Evolutionary conservation across 768 basidiomycete genomes (phyloP), one percentile per base, ranked within the genome.

Genomic region (Leucocoprinus sp.): DNA sequence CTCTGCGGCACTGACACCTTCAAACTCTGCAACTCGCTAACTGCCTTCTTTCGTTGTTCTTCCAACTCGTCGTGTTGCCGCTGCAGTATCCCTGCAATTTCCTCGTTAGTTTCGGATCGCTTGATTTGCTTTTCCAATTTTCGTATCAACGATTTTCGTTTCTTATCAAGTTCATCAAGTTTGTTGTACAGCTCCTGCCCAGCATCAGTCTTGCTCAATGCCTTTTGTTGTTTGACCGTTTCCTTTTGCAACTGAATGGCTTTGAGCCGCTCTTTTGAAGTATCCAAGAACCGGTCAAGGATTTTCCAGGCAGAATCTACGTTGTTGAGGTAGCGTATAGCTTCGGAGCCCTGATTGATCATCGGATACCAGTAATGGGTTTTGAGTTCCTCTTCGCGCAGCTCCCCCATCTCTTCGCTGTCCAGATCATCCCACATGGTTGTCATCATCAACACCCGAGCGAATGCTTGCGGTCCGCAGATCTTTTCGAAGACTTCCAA

Each of bases 401-500:
- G 7, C 22, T 40, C 35, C 4, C 43, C 54, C 5, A 48, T 41
- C 8, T 50, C 12, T 7, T 35, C 23, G 31, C 17, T 11, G 15
- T 21, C 14, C 12, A 54, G 23, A 4, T 40, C 57, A 12, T 54
- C 57, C 47, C 50, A 49, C 45, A 49, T 51, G 5, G 55, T 68
- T 2, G 65, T 70, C 18, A 58, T 57, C 4, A 70, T 54, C 8
- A 60, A 55, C 11, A 65, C 55, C 15, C 62, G 61, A 15, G 17
- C 50, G 11, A 61, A 43, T 4, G 62, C 57, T 4, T 56, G 14
- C 12, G 54, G 38, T 1, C 68, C 69, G 34, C 69, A 70, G 14
- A 70, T 41, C 27, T 54, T 54, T 22, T 57, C 51, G 50, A 69
- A 67, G 54, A 66, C 52, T n/a, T 50, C 48, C 36, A 68, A 56